phyloP scores from a whole-genome alignment of 176 grass and related monocot species.

The Puya raimondii region DNA sequence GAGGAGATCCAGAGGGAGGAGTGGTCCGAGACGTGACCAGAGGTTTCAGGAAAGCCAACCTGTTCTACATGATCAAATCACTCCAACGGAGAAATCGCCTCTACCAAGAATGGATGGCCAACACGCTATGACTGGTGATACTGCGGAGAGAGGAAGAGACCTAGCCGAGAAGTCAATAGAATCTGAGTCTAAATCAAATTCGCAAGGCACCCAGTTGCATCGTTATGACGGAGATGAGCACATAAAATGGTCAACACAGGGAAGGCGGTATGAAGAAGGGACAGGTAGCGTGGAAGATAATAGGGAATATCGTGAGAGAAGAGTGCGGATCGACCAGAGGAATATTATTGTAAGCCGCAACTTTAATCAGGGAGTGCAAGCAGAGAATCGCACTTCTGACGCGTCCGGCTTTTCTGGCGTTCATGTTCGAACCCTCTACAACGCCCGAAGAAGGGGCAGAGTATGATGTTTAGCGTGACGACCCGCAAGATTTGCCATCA shows the following conservation, averaged over 20 bases:
- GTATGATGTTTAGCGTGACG: not conserved
- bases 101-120: not conserved
- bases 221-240: not conserved
- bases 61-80: not conserved
- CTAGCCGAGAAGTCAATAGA: not conserved
- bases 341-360: constrained; percentile 3
- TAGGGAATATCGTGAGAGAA: constrained; percentile 7
- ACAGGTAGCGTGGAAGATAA: not conserved
- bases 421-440: not conserved
- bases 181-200: not conserved
- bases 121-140: not conserved
- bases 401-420: not conserved
- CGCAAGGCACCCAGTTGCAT: not conserved
- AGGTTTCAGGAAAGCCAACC: constrained; percentile 1
- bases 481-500: not conserved
- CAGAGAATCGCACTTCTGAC: not conserved
- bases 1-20: constrained; percentile 8
- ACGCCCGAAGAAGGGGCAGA: not conserved
- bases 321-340: constrained; percentile 1
- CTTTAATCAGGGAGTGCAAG: not conserved
- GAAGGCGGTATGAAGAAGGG: not conserved
- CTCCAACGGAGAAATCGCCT: not conserved
- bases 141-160: not conserved
- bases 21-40: not conserved
- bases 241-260: not conserved